Base-by-base conservation (phyloP, 163 green algal species). In the Chlorella variabilis region DNA sequence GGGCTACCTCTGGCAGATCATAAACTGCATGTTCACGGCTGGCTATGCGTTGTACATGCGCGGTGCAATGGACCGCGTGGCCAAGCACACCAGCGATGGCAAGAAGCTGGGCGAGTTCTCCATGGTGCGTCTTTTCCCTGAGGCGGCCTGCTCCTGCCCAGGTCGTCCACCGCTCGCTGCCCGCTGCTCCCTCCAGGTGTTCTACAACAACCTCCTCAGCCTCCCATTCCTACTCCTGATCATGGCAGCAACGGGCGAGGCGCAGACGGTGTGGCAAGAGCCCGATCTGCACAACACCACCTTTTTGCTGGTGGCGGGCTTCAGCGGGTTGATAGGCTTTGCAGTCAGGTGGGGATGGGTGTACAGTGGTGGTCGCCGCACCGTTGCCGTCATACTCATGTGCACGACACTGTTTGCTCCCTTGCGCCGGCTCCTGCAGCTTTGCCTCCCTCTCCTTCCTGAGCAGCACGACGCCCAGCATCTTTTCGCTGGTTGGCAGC, bases 201-300 rank as follows among this genome's bases (percentile, higher is more conserved):
- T 95, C 83, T 97, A 98, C 88, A 99, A 99, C 91, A 97, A 99
- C 83, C 81, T 98, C 68, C 89, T 98, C 11, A 96, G 89, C 54
- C 80, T 98, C 31, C 96, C 95, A 11, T 85, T 95, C 62, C 91
- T 97, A 48, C 38, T 94, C 3, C 23, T 92, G 25, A 82, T 98
- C 31, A 89, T 91, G 42, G 39, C 89, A 8, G 33, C 71, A 2
- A 90, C 84, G 15, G 88, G 89, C n/a, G 94, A 98, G 85, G 36
- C 88, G 9, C 69, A 51, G 0, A 71, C 38, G 2, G 38, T 96
- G 7, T 58, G 54, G 51, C 9, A 56, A 13, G 89, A 97, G 85
- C 87, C 92, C 11, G 91, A 93, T 13, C 80, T 97, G 54, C 31
- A 67, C 13, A 92, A 96, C 78, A 87, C 88, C 4, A 73, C 71